Conservation (phyloP, 805 yeast species). For the Allodekkera sacchari region DNA sequence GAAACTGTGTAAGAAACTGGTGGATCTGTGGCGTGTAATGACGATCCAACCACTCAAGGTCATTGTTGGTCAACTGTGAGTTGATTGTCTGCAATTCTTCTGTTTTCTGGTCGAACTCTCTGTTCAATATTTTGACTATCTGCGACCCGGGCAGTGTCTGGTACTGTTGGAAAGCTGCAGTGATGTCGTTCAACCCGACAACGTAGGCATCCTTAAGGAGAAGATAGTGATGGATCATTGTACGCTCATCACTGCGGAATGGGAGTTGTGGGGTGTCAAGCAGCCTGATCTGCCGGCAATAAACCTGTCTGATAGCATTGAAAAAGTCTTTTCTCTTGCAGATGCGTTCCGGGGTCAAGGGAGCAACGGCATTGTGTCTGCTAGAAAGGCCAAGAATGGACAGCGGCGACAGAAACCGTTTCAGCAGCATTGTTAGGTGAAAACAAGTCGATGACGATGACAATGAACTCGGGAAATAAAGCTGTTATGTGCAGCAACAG, state of each 20-base stretch:
- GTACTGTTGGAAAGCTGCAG: not conserved
- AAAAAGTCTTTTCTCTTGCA: slow-evolving; percentile 5
- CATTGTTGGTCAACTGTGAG: slow-evolving; percentile 5
- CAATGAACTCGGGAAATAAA: no score
- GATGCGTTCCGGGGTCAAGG: slow-evolving; percentile 8
- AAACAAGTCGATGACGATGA: no score
- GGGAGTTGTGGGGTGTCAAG: no score
- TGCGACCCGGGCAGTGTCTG: slow-evolving; percentile 3
- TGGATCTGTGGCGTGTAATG: slow-evolving; percentile 15
- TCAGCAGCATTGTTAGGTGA: no score
- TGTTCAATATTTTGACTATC: slow-evolving; percentile 3
- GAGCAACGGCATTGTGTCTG: no score
- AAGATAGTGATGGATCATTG: slow-evolving; percentile 7
- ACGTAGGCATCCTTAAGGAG: slow-evolving; percentile 2
- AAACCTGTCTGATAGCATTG: no score
- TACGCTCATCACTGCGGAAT: not conserved
- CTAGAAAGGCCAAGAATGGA: no score
- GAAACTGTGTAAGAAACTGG: slow-evolving; percentile 17
- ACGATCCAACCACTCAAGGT: slow-evolving; percentile 12
- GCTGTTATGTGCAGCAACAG: no score
- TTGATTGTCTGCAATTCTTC: slow-evolving; percentile 9
- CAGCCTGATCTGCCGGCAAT: no score
- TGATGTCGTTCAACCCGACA: slow-evolving; percentile 2
- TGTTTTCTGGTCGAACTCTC: slow-evolving; percentile 6
- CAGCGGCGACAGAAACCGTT: no score